Base-by-base conservation (phyloP, 257 asterid species). In the Nicotiana noctiflora region DNA sequence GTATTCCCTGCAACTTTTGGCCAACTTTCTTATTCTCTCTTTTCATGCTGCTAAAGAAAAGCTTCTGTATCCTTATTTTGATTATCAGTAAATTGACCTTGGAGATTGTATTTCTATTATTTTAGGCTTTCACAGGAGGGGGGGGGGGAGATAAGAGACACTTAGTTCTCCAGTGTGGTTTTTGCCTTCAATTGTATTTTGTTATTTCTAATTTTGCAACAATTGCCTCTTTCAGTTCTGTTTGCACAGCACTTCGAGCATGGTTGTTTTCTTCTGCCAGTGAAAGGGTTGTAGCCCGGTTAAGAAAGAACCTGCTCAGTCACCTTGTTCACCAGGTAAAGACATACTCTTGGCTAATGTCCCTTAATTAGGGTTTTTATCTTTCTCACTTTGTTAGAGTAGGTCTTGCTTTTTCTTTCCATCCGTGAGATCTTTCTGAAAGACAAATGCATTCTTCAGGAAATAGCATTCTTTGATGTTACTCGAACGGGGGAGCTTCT, bases 401-500 rank as follows among this genome's bases (percentile, higher is more conserved):
- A 37, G 76, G 76, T 70, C 21, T 70, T 44, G 57, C 21, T 21
- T 46, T 40, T 62, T 62, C 57, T 79, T 55, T 61, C 63, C 44
- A 44, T 61, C 75, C 21, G 46, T 23, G 55, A 52, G 56, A 21
- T 34, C 62, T 51, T 40, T 79, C 70, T 65, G 67, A 76, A 59
- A 81, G 75, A 52, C 49, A 17, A 27, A 60, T 81, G 23, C 75
- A 25, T 82, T 37, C 80, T 78, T 79, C 80, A 93, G 97, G 97
- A 94, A 85, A 89, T 94, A 85, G 98, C 97, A 11, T 94, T 94
- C 86, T 94, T 88, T 32, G 98, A 94, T 85, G 89, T 94, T 79
- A 91, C 97, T 75, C 94, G 98, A 40, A 94, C 98, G 14, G 98
- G 98, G 81, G 98, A 94, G 84, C 95, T 94, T 80, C 83, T 94